phyloP scores from a whole-genome alignment of 768 basidiomycete species.

The Suillus variegatus region DNA sequence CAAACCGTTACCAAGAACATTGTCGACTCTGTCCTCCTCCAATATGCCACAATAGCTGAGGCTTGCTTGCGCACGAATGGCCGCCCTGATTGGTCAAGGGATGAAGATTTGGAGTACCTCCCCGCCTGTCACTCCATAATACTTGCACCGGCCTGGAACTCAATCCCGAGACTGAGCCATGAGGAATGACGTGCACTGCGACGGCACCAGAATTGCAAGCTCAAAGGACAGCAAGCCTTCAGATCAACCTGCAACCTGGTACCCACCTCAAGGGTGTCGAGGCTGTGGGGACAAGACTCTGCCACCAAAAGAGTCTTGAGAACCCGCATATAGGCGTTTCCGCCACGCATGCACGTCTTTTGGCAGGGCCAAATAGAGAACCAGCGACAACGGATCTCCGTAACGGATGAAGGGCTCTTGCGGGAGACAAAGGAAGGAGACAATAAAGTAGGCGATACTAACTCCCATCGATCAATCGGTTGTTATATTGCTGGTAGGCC shows the following conservation, averaged over 20 bases:
- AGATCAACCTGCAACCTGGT: constrained; percentile 22
- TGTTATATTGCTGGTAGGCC: constrained; percentile 95
- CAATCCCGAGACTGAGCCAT: constrained; percentile 33
- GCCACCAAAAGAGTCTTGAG: constrained; percentile 28
- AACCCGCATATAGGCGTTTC: constrained; percentile 29
- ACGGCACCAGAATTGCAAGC: constrained; percentile 25
- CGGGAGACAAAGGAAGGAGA: constrained; percentile 33
- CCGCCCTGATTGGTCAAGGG: constrained; percentile 35
- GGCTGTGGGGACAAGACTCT: constrained; percentile 31
- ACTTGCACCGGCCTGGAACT: constrained; percentile 34
- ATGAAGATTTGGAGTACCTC: constrained; percentile 32
- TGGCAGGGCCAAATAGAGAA: constrained; percentile 22
- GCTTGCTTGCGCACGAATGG: constrained; percentile 28
- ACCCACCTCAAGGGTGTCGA: constrained; percentile 23
- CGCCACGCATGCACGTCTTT: constrained; percentile 1
- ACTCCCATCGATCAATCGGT: constrained; percentile 99
- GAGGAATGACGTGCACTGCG: constrained; percentile 24
- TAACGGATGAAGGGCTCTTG: constrained; percentile 19
- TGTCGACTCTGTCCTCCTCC: constrained; percentile 25
- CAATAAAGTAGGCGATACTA: constrained; percentile 69
- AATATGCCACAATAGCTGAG: constrained; percentile 22
- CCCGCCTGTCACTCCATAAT: constrained; percentile 28
- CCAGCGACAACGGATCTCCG: constrained; percentile 23
- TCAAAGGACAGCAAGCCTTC: constrained; percentile 32
- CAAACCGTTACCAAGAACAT: constrained; percentile 26